Conservation (phyloP, 1,284 basidiomycete species). For the Pascua sp. region DNA sequence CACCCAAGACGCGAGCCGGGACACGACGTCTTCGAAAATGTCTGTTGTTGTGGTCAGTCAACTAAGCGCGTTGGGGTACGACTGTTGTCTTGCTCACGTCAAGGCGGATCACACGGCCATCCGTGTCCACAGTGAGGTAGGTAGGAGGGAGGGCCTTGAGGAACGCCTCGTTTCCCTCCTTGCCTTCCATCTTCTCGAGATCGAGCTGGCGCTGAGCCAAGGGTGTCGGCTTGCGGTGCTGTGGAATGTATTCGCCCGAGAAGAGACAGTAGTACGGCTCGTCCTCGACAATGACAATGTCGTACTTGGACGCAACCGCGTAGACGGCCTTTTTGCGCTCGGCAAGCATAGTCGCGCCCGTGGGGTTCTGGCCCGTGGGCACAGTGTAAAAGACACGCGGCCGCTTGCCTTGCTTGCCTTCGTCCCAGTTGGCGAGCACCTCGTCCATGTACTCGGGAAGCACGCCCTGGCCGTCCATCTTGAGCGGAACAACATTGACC, state of each 20-base stretch:
- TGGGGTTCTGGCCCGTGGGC: slow-evolving; percentile 63
- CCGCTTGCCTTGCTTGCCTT: slow-evolving; percentile 51
- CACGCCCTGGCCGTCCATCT: slow-evolving; percentile 72
- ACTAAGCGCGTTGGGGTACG: not conserved
- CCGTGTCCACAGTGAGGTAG: slow-evolving; percentile 59
- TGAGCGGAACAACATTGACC: slow-evolving; percentile 49
- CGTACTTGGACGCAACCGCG: slow-evolving; percentile 71
- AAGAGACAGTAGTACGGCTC: slow-evolving; percentile 75
- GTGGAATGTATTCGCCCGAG: slow-evolving; percentile 7
- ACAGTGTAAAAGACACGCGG: slow-evolving; percentile 64
- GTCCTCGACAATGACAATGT: slow-evolving; percentile 71
- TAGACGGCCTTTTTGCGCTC: slow-evolving; percentile 74
- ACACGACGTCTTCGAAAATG: slow-evolving; percentile 76
- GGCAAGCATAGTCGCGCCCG: slow-evolving; percentile 65
- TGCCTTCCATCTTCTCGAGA: slow-evolving; percentile 39
- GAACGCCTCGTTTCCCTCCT: slow-evolving; percentile 44
- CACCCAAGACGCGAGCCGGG: slow-evolving; percentile 74
- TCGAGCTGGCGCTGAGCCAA: slow-evolving; percentile 42
- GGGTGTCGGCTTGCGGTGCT: slow-evolving; percentile 25
- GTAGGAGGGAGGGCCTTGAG: slow-evolving; percentile 57
- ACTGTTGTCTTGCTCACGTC: slow-evolving; percentile 34
- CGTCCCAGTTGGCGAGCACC: slow-evolving; percentile 66
- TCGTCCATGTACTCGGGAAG: slow-evolving; percentile 60
- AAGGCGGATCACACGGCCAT: slow-evolving; percentile 49
- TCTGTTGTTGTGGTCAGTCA: slow-evolving; percentile 25